These are phyloP conservation scores for Gynostemma pentaphyllum DNA, from an alignment of 306 rosid species.

Conservation along the genomic window DNA sequence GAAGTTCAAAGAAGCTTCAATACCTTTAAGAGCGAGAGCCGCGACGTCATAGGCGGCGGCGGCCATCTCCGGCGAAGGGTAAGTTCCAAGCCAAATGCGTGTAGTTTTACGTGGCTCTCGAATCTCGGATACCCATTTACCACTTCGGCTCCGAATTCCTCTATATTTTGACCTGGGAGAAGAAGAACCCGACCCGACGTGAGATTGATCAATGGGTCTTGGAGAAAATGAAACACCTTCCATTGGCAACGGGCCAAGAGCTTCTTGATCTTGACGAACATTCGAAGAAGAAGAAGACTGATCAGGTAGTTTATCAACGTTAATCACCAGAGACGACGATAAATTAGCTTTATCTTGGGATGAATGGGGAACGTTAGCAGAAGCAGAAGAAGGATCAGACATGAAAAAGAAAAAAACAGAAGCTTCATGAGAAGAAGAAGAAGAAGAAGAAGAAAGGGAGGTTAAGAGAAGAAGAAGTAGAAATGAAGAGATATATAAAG, in stretches of 20 bases:
- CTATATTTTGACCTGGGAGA: conserved; percentile 21
- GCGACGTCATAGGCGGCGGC: conserved; percentile 96
- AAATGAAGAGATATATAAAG: not conserved
- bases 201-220: too few species aligned
- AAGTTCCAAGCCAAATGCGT: conserved; percentile 93
- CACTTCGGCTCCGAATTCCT: conserved; percentile 64
- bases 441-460: not conserved
- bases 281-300: not conserved
- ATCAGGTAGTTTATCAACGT: not conserved
- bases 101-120: conserved; percentile 82
- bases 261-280: not conserved
- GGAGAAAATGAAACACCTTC: too few species aligned
- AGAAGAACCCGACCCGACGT: not conserved
- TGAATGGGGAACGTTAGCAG: too few species aligned
- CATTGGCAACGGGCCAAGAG: not conserved
- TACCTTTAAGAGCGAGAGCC: conserved; percentile 74
- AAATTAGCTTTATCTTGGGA: not conserved
- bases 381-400: not conserved
- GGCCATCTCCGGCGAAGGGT: conserved; percentile 72
- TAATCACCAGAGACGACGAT: not conserved
- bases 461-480: too few species aligned
- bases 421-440: not conserved
- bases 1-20: conserved; percentile 54
- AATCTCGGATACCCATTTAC: conserved; percentile 96
- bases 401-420: not conserved